Conservation (phyloP, 768 basidiomycete genomes). For the Mycena haematopus region DNA sequence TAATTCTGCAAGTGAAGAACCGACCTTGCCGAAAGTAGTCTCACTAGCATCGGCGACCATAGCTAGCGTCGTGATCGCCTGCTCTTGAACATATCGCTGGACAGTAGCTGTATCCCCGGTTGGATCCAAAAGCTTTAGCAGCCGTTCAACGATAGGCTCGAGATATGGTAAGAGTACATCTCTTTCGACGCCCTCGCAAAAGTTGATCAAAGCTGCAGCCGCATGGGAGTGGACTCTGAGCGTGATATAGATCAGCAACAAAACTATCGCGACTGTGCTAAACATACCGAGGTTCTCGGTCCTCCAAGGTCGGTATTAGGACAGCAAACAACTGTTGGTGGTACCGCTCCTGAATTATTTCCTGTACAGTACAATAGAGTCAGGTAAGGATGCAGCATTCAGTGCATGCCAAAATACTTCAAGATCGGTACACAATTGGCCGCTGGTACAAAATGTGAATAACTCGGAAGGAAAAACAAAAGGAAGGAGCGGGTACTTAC, state of each 20-base stretch:
- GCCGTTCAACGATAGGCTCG: conserved; percentile 77
- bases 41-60: conserved; percentile 92
- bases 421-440: conserved; percentile 88
- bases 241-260: conserved; percentile 9
- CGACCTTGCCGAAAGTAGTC: conserved; percentile 73
- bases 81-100: conserved; percentile 80
- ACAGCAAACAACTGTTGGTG: conserved; percentile 73
- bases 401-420: conserved; percentile 54
- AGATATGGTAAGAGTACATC: conserved; percentile 79
- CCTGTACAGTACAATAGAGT: conserved; percentile 44
- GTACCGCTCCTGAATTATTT: conserved; percentile 76
- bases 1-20: conserved; percentile 20
- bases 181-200: conserved; percentile 85
- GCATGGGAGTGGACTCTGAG: conserved; percentile 85
- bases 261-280: neutral
- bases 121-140: conserved; percentile 71
- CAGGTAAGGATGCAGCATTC: neutral
- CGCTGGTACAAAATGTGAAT: conserved; percentile 51
- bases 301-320: conserved; percentile 75
- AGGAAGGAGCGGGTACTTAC: conserved; percentile 50
- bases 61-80: conserved; percentile 85
- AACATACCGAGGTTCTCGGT: conserved; percentile 71
- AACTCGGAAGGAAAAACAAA: conserved; percentile 7
- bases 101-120: conserved; percentile 49
- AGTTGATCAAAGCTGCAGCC: conserved; percentile 88